Conservation (phyloP, 352 stramenopile genomes). For the Globisporangium abappressorium region DNA sequence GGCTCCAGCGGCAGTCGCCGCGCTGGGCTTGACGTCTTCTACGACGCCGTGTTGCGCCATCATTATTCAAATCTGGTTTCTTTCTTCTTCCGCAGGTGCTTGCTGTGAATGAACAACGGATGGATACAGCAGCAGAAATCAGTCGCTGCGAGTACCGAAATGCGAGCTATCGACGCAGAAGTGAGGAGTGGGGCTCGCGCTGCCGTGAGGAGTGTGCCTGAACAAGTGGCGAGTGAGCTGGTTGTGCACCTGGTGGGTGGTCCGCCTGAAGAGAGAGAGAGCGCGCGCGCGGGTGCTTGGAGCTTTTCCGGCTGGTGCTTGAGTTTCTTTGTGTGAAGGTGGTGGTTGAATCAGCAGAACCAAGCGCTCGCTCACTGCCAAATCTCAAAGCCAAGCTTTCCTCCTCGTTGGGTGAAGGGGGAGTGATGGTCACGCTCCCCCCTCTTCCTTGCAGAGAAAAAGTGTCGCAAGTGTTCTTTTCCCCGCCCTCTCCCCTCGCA, state of each 20-base stretch:
- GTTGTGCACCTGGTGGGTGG: neutral
- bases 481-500: conserved; percentile 3
- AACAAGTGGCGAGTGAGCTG: neutral
- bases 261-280: neutral
- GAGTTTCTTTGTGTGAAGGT: conserved; percentile 8
- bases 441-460: neutral
- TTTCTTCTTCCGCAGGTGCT: neutral
- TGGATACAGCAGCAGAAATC: conserved; percentile 1
- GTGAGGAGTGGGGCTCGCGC: neutral
- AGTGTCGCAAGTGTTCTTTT: conserved; percentile 16
- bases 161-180: neutral
- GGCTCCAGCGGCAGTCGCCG: conserved; percentile 1
- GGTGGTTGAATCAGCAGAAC: conserved; percentile 6
- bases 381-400: neutral
- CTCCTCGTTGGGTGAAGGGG: neutral
- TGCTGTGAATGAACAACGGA: neutral
- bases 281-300: neutral
- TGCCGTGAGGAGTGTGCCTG: neutral
- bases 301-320: neutral
- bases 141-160: neutral
- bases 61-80: neutral
- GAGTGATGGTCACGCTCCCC: conserved; percentile 3
- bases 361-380: neutral
- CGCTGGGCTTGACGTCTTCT: neutral
- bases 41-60: conserved; percentile 9